These are phyloP conservation scores for Leccinum barrowsii DNA, from an alignment of 768 basidiomycete genomes.

Conservation along the genomic window DNA sequence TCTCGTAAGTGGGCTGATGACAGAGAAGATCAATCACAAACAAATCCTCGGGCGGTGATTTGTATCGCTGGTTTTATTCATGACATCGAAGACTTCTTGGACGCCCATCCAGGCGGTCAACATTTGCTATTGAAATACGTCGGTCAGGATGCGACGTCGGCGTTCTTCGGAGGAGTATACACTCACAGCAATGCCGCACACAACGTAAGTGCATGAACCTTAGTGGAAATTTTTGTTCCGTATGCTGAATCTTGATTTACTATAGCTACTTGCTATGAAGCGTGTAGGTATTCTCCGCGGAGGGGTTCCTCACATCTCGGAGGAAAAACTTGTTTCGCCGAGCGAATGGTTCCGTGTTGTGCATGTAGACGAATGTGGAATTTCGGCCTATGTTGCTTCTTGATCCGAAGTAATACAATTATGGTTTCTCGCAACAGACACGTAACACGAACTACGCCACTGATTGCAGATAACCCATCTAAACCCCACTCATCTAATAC, in stretches of 20 bases:
- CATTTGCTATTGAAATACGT: background rate
- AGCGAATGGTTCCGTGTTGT: constrained; percentile 1
- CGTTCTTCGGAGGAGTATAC: constrained; percentile 6
- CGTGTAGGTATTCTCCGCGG: constrained; percentile 3
- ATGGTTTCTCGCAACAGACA: background rate
- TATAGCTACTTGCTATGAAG: constrained; percentile 4
- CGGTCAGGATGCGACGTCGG: constrained; percentile 2
- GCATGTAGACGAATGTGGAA: background rate
- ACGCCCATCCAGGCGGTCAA: background rate
- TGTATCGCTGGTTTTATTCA: constrained; percentile 2
- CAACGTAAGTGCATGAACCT: background rate
- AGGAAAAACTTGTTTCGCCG: constrained; percentile 1
- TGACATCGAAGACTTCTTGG: background rate
- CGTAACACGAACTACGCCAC: background rate
- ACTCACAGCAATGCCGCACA: constrained; percentile 3
- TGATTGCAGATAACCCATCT: background rate
- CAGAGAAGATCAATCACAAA: background rate
- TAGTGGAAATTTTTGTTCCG: background rate
- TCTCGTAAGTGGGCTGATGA: background rate
- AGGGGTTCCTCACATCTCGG: background rate
- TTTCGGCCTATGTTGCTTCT: background rate
- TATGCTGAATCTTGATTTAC: background rate
- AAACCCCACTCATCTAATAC: background rate
- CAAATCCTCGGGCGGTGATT: background rate
- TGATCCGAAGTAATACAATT: background rate